Evolutionary conservation across 2,329 filamentous ascomycete genomes (phyloP), one percentile per base, ranked within the genome.

Genomic region (Phialophora macrospora): DNA sequence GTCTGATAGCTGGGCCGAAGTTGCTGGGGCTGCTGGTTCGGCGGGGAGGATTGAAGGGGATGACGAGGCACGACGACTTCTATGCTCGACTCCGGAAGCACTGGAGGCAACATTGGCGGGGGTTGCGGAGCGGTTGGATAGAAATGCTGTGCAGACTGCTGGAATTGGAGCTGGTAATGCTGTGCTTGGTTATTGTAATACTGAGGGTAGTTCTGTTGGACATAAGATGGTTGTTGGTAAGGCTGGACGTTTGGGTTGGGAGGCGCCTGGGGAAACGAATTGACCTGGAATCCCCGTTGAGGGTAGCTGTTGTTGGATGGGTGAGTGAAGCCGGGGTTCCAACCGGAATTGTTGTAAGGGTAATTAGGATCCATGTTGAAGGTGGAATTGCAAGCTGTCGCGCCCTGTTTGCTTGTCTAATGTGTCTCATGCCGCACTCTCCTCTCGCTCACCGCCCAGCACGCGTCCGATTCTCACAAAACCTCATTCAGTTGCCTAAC

Each of bases 101-200:
- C 7, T 24, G 34, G 26, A n/a, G 17, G n/a, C 44, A 51, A 20
- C 7, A 14, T 63, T 12, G 7, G 34, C 38, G 59, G 63, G 28
- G 60, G n/a, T 49, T 56, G 56, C 54, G 28, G 49, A 34, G 26
- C 30, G 12, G 26, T 14, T 24, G 60, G 66, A 51, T 58, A 56
- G 55, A 52, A 68, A 51, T 74, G 73, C 49, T 67, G 69, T 60
- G 75, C 73, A n/a, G 74, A 70, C 58, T 75, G 72, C 62, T 77
- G 77, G 54, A 73, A 71, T 60, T 70, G 70, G 55, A 68, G 73
- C 28, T 68, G 72, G 38, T 68, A 65, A 55, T 69, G 71, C 58
- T 76, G 74, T 48, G 72, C 79, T 72, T 77, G 77, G 67, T 77
- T 76, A 68, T 76, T 74, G 69, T 78, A 75, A 62, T 78, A 76